Evolutionary conservation across 2,329 filamentous ascomycete species (phyloP).

Genomic region (Harringtonia aguacate): DNA sequence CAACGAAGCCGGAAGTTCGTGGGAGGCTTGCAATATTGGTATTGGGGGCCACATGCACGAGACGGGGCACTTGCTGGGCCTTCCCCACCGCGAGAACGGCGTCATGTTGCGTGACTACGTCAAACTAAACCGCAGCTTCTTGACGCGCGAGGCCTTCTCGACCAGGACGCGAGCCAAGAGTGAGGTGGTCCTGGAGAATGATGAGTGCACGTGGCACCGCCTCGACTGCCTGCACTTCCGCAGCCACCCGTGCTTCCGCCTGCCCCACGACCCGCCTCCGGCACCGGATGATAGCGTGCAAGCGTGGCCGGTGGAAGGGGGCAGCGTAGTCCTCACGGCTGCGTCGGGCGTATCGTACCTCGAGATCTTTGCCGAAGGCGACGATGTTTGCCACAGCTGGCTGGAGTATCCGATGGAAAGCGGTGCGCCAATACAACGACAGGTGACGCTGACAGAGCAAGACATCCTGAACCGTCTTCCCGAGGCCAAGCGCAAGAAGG

Average conservation of each 20-base stretch:
- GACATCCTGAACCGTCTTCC: constrained; percentile 63
- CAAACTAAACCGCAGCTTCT: constrained; percentile 72
- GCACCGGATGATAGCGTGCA: constrained; percentile 67
- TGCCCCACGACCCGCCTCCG: constrained; percentile 61
- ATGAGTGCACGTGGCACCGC: constrained; percentile 88
- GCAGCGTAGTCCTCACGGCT: constrained; percentile 66
- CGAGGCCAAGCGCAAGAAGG: constrained; percentile 59
- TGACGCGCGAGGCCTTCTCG: constrained; percentile 71
- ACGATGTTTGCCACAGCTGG: constrained; percentile 69
- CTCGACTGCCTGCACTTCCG: constrained; percentile 83
- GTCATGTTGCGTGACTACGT: constrained; percentile 89
- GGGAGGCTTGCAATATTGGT: constrained; percentile 91
- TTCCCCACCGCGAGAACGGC: constrained; percentile 80
- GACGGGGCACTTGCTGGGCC: constrained; percentile 81
- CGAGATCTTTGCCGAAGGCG: constrained; percentile 72
- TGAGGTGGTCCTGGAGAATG: constrained; percentile 53
- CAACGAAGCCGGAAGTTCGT: constrained; percentile 78
- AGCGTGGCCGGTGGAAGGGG: constrained; percentile 73
- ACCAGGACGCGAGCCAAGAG: constrained; percentile 80
- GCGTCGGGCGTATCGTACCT: constrained; percentile 75
- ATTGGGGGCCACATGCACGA: constrained; percentile 91
- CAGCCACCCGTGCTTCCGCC: constrained; percentile 78
- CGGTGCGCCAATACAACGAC: constrained; percentile 51
- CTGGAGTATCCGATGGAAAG: constrained; percentile 66
- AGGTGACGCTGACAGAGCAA: constrained; percentile 63